Evolutionary conservation across 805 yeast species (phyloP), one percentile per base, ranked within the genome.

Genomic region (Pichia scutulata): DNA sequence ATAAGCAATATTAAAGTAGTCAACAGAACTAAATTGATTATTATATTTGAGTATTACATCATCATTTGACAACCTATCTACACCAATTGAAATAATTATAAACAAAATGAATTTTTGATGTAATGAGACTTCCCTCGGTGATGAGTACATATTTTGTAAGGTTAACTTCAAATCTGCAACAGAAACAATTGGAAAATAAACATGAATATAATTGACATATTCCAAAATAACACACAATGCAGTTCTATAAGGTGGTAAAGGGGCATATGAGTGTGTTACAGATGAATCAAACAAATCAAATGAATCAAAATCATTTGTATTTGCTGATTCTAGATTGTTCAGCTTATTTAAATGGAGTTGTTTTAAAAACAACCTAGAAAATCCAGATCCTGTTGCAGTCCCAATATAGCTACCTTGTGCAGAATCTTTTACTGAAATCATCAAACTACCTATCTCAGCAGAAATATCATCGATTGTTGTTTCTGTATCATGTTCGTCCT

Each of bases 401-500:
- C 28, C 28, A 9, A 24, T 21, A 60, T 22, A 59, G 58, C 40
- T 59, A 53, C 16, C 63, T 59, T 39, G 46, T 41, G 13, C 44
- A 14, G 22, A 22, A 12, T 50, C 49, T 21, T 43, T 51, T 39
- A 41, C 47, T 21, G 60, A 46, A 7, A 58, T 54, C 1, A 60
- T 58, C 40, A 60, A 41, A 48, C 61, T 60, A 10, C 64, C 62
- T 10, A 60, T 62, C 19, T 59, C 63, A 1, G 62, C 53, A 3
- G 64, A 59, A 13, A 59, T 55, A 22, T 52, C 49, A n/a, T 60
- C 64, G 7, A 60, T 57, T 10, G 57, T 54, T 14, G 49, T 43
- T 36, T 41, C 44, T 12, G 18, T 36, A 19, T 39, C 21, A 2
- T 33, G 9, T 37, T 39, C 40, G 21, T 40, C 48, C n/a, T 46